Percentiles rank a stretch among this genome's conserved stretches.
phyloP scores from a whole-genome alignment of 306 rosid species.

The Cicer cuneatum region DNA sequence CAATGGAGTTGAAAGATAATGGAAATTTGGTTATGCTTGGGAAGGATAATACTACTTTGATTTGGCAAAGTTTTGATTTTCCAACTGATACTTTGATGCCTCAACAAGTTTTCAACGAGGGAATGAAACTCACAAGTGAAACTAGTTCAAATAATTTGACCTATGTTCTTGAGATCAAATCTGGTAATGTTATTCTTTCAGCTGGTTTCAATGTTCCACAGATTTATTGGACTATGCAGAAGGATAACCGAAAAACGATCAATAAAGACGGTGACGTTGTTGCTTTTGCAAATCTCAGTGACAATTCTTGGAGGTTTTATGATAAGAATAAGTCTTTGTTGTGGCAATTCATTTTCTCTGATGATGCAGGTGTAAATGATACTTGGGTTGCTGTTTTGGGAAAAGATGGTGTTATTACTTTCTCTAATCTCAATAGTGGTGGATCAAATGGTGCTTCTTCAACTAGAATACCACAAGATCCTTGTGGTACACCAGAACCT shows the following conservation, averaged over 20 bases:
- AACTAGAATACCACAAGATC: slow-evolving; percentile 62
- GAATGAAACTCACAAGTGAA: slow-evolving; percentile 75
- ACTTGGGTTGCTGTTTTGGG: slow-evolving; percentile 85
- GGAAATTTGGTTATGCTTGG: slow-evolving; percentile 82
- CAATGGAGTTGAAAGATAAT: slow-evolving; percentile 63
- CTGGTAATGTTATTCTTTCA: slow-evolving; percentile 70
- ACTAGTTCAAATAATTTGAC: slow-evolving; percentile 57
- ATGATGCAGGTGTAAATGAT: slow-evolving; percentile 44
- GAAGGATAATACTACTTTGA: slow-evolving; percentile 43
- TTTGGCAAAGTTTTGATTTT: slow-evolving; percentile 89
- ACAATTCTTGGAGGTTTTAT: slow-evolving; percentile 87
- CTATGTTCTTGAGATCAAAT: slow-evolving; percentile 69
- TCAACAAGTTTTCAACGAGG: slow-evolving; percentile 69
- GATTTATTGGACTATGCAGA: slow-evolving; percentile 85
- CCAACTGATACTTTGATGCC: slow-evolving; percentile 84
- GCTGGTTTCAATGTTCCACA: slow-evolving; percentile 71
- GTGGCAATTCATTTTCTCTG: slow-evolving; percentile 71
- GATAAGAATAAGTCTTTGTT: slow-evolving; percentile 60
- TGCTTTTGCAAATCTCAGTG: slow-evolving; percentile 57
- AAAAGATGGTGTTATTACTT: slow-evolving; percentile 70
- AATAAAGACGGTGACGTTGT: slow-evolving; percentile 55
- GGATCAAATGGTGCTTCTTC: slow-evolving; percentile 47
- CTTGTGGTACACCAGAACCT: slow-evolving; percentile 74
- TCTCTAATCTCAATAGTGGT: slow-evolving; percentile 57
- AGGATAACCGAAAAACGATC: slow-evolving; percentile 63